Base-by-base conservation (phyloP, 257 asterid genomes). In the Solanum piurae region DNA sequence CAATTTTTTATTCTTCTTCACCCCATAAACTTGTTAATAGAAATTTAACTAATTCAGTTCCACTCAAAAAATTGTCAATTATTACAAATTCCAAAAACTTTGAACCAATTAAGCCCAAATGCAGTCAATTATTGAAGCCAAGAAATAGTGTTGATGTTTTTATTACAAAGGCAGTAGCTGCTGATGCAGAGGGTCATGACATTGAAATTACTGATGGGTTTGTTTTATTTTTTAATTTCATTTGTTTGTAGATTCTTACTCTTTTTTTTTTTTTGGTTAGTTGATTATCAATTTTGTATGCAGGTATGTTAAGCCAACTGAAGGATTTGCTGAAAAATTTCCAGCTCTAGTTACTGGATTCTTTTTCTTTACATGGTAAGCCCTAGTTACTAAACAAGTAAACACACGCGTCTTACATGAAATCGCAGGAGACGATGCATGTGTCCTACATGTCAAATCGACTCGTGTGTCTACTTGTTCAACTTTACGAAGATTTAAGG, bases 301-400 rank as follows among this genome's bases (percentile, higher is more conserved):
- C 94, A 93, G 98, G 92, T 91, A 89, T 13, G 94, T 91, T 77
- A 94, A 77, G 0, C 84, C 62, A 42, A 25, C 84, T 77, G 42
- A 96, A 87, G 99, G 87, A 91, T 97, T 89, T 76, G 94, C 83
- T 88, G 92, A 89, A 95, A 96, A 84, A 94, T 27, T 27, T 27
- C 85, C 98, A 89, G 91, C 93, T 60, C 91, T 97, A 2, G 92
- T 93, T 37, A 97, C 99, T 80, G 99, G 99, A 18, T 97, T 95
- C 91, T 94, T 97, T 95, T 97, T 97, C 98, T 97, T 97, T 96
- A 92, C 93, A 94, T 97, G 98, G 99, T 95, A 90, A 16, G 95
- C 11, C 23, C 2, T 62, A 62, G 3, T 4, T 9, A 60, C 13
- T 9, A 6, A 23, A 23, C 1, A 60, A 60, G 69, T 23, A 23